Percentiles rank a stretch among this genome's conserved stretches.
Evolutionary conservation across 2,329 filamentous ascomycete species (phyloP).

Genomic region (Escovopsis weberi): DNA sequence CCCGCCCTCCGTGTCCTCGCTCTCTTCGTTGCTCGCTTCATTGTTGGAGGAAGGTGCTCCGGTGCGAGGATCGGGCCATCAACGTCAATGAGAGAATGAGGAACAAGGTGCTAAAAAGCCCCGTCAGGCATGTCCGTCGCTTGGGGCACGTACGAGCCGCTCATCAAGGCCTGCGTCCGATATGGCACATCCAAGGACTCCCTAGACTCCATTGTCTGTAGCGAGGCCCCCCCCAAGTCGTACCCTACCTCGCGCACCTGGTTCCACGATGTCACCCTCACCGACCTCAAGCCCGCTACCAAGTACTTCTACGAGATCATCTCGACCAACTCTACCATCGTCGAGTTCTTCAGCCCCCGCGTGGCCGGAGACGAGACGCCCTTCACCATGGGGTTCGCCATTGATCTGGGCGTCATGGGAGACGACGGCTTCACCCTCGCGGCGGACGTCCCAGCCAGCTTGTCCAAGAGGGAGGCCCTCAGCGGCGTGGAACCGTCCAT

Average conservation of each 20-base stretch:
- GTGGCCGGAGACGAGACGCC: slow-evolving; percentile 37
- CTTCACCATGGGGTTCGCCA: slow-evolving; percentile 35
- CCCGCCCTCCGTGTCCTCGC: too few relatives aligned
- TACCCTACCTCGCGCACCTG: slow-evolving; percentile 41
- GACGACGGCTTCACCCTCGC: slow-evolving; percentile 17
- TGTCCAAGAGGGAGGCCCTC: slow-evolving; percentile 32
- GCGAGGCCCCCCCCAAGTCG: slow-evolving; percentile 27
- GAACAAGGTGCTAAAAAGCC: background rate
- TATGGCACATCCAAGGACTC: slow-evolving; percentile 30
- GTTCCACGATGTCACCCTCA: slow-evolving; percentile 33
- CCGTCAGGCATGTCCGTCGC: slow-evolving; percentile 33
- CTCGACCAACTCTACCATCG: slow-evolving; percentile 38
- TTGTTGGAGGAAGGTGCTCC: too few relatives aligned
- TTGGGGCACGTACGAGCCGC: slow-evolving; percentile 40
- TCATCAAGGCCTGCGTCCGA: slow-evolving; percentile 31
- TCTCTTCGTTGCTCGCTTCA: too few relatives aligned
- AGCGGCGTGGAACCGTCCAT: slow-evolving; percentile 34
- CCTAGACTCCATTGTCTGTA: slow-evolving; percentile 28
- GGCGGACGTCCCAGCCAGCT: slow-evolving; percentile 24
- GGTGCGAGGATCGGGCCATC: too few relatives aligned
- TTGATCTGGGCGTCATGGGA: slow-evolving; percentile 36
- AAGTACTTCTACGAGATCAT: slow-evolving; percentile 47
- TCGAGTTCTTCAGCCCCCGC: slow-evolving; percentile 39
- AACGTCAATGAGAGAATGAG: too few relatives aligned
- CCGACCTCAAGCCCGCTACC: slow-evolving; percentile 32